These are phyloP conservation scores for Hypoxylon sp. DNA, from an alignment of 2,329 filamentous ascomycete species.

Conservation along the genomic window DNA sequence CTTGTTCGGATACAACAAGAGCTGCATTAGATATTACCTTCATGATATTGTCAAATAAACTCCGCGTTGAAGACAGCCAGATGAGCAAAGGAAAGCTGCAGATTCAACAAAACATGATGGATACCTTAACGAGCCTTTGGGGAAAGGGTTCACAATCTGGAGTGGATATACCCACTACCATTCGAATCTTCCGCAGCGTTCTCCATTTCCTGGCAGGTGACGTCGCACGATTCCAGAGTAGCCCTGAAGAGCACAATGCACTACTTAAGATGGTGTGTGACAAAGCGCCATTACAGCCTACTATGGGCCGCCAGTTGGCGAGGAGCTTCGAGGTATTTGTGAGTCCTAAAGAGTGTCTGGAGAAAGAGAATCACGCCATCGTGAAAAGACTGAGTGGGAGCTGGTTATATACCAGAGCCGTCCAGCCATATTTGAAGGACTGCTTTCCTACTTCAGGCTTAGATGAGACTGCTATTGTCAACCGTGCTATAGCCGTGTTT, in stretches of 20 bases:
- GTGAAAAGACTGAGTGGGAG: constrained; percentile 48
- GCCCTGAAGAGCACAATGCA: constrained; percentile 33
- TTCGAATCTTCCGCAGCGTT: constrained; percentile 50
- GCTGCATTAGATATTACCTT: constrained; percentile 50
- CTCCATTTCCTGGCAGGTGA: constrained; percentile 54
- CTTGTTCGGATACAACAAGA: constrained; percentile 45
- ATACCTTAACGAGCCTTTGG: constrained; percentile 21
- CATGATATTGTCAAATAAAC: constrained; percentile 51
- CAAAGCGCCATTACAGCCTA: constrained; percentile 32
- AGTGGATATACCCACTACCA: constrained; percentile 10
- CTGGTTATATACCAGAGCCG: constrained; percentile 51
- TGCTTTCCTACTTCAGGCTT: constrained; percentile 57
- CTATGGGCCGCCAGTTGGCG: constrained; percentile 49
- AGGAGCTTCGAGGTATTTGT: constrained; percentile 50
- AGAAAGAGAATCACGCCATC: constrained; percentile 49
- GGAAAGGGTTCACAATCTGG: not conserved
- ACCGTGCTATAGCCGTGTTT: constrained; percentile 65
- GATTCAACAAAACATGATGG: constrained; percentile 40
- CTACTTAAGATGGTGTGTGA: constrained; percentile 47
- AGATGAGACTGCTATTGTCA: constrained; percentile 52
- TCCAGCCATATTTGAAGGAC: constrained; percentile 57
- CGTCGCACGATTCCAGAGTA: constrained; percentile 47
- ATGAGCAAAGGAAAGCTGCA: constrained; percentile 21
- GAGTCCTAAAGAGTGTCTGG: constrained; percentile 50
- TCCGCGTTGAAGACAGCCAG: constrained; percentile 37